Base-by-base conservation (phyloP, 73 alveolate genomes). In the Paramecium sexaurelia region DNA sequence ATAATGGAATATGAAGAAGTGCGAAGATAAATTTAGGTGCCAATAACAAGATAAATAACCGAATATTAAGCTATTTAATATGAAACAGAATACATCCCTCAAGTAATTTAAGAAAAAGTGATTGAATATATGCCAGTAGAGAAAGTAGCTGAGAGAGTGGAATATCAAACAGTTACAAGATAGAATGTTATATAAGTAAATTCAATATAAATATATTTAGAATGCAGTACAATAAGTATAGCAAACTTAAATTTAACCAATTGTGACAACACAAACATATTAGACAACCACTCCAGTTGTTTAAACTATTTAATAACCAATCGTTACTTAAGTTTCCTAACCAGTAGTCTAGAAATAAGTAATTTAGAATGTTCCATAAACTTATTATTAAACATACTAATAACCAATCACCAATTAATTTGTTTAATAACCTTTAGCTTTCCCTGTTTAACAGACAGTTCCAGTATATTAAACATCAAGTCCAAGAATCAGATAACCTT, bases 11-110 rank as follows among this genome's bases (percentile, higher is more conserved):
- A 88, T 68, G 94, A 88, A 27, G 66, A 88, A 37, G 94, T 88
- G 1, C 20, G 87, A 88, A 88, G 91, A 33, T 71, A 88, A 71
- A 40, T 88, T 24, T 26, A 86, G 37, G 67, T 61, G 7, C 87
- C 88, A 6, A 22, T 86, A 61, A 86, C 73, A 66, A 27, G 85
- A 66, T 37, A 66, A 55, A 87, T 88, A 9, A 88, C 94, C 24
- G 94, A 88, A 68, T 88, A 88, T 32, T 43, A 88, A 68, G 94
- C 94, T n/a, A 82, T 88, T 13, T 37, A 88, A 88, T 82, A 88
- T 36, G 87, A 75, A 13, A 88, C 67, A 11, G 87, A 88, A 10
- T 88, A 88, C 26, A 37, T 88, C 27, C 94, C 94, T 40, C 45
- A 88, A 40, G 73, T 84, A 1, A 68, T 68, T 24, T 71, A 88